A percentile compares a stretch with the other conserved stretches of the same genome.
These are phyloP conservation scores for Leccinum huronense DNA, from an alignment of 1,284 basidiomycete species.

Conservation along the genomic window DNA sequence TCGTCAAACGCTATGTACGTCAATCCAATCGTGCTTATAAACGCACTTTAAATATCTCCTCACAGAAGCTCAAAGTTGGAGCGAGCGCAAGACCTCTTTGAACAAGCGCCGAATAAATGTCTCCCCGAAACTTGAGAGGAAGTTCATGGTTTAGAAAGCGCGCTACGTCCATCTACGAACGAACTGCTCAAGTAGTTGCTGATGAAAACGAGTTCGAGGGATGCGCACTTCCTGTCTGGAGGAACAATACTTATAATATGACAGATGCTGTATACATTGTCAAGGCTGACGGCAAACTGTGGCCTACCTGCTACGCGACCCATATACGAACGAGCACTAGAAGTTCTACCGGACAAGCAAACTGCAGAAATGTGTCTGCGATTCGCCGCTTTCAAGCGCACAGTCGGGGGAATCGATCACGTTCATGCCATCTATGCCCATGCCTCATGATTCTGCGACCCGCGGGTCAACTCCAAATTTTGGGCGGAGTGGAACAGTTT, in stretches of 20 bases:
- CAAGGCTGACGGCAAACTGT: slow-evolving; percentile 91
- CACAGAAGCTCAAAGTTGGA: slow-evolving; percentile 93
- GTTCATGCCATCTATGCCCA: slow-evolving; percentile 97
- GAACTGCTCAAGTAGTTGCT: slow-evolving; percentile 83
- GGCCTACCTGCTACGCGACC: slow-evolving; percentile 94
- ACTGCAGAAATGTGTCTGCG: slow-evolving; percentile 98
- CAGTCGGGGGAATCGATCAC: slow-evolving; percentile 97
- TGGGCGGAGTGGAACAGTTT: slow-evolving; percentile 98
- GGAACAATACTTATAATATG: slow-evolving; percentile 9
- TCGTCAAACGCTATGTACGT: slow-evolving; percentile 92
- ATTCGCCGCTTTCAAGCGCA: slow-evolving; percentile 94
- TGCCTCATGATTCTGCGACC: slow-evolving; percentile 98
- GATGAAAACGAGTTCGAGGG: slow-evolving; percentile 95
- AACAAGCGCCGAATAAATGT: slow-evolving; percentile 96
- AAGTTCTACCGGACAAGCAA: slow-evolving; percentile 88
- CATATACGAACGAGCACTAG: slow-evolving; percentile 97
- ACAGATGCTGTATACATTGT: slow-evolving; percentile 97
- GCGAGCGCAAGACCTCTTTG: slow-evolving; percentile 93
- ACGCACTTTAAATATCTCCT: slow-evolving; percentile 14
- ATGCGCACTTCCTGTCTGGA: slow-evolving; percentile 25
- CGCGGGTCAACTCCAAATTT: slow-evolving; percentile 85
- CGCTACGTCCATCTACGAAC: slow-evolving; percentile 95
- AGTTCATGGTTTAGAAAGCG: slow-evolving; percentile 91
- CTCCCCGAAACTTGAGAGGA: slow-evolving; percentile 95
- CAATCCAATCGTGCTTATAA: not conserved